Evolutionary conservation across 169 alveolate genomes (phyloP).

Genomic region (Besnoitia besnoiti): DNA sequence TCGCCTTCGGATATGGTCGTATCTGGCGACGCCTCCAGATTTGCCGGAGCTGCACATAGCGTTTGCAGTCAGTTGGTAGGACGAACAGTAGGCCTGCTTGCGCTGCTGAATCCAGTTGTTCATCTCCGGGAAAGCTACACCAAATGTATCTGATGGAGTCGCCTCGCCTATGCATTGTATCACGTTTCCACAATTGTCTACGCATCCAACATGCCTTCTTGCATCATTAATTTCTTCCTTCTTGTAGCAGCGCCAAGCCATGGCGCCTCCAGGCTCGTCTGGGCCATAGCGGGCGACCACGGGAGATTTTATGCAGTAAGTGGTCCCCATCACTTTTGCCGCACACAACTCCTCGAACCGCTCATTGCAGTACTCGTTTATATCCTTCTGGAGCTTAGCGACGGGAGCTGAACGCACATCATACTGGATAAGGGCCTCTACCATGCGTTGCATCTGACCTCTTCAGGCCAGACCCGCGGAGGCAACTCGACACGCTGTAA

Average conservation of each 20-base stretch:
- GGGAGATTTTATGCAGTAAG: neutral
- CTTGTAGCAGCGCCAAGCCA: slow-evolving; percentile 7
- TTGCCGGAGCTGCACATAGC: neutral
- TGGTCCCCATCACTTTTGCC: neutral
- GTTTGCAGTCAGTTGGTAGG: slow-evolving; percentile 18
- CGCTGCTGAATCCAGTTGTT: neutral
- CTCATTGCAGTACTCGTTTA: slow-evolving; percentile 9
- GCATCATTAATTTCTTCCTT: neutral
- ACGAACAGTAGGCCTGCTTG: neutral
- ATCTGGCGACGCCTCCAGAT: slow-evolving; percentile 6
- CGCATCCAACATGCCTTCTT: neutral
- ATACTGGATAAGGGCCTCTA: neutral
- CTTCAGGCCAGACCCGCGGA: too few relatives aligned
- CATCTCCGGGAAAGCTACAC: slow-evolving; percentile 2
- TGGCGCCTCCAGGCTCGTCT: neutral
- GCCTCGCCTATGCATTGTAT: neutral
- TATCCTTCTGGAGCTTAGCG: neutral
- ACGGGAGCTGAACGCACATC: neutral
- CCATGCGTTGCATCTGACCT: too few relatives aligned
- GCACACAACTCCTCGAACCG: neutral
- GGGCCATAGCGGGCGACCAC: slow-evolving; percentile 14
- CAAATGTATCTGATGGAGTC: neutral
- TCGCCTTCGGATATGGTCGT: neutral
- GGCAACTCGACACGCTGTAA: too few relatives aligned
- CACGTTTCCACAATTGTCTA: slow-evolving; percentile 20